phyloP scores from a whole-genome alignment of 768 basidiomycete genomes.

The Phylloporus rhodoxanthus region DNA sequence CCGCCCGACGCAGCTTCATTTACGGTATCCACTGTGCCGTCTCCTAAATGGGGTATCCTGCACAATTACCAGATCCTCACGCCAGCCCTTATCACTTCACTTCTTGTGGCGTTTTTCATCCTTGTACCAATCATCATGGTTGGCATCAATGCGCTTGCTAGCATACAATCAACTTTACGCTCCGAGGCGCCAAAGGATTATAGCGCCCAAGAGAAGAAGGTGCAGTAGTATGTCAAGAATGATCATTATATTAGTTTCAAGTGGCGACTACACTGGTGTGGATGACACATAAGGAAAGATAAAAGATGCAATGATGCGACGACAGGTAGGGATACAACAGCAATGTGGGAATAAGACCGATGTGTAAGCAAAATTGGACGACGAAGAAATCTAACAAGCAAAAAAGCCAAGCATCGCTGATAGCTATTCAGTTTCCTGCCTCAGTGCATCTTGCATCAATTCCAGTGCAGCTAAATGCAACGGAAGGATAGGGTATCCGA shows the following conservation, averaged over 20 bases:
- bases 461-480: constrained; percentile 72
- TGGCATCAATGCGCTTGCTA: constrained; percentile 61
- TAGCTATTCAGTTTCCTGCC: constrained; percentile 23
- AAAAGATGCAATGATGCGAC: constrained; percentile 21
- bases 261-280: constrained; percentile 15
- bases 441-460: constrained; percentile 45
- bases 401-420: neutral
- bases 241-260: constrained; percentile 13
- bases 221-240: constrained; percentile 43
- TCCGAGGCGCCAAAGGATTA: constrained; percentile 62
- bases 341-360: constrained; percentile 14
- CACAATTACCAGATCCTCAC: constrained; percentile 73
- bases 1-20: constrained; percentile 12
- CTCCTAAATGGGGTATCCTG: constrained; percentile 54
- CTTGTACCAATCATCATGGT: constrained; percentile 60
- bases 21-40: constrained; percentile 29
- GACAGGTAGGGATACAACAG: constrained; percentile 28
- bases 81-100: constrained; percentile 60
- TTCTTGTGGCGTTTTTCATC: constrained; percentile 62
- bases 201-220: constrained; percentile 69
- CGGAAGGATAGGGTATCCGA: constrained; percentile 51
- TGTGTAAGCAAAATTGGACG: constrained; percentile 8
- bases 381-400: constrained; percentile 12
- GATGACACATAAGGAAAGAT: constrained; percentile 16
- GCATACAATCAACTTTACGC: constrained; percentile 66